Conservation (phyloP, 1,284 basidiomycete genomes). For the Tylopilus microsporus region DNA sequence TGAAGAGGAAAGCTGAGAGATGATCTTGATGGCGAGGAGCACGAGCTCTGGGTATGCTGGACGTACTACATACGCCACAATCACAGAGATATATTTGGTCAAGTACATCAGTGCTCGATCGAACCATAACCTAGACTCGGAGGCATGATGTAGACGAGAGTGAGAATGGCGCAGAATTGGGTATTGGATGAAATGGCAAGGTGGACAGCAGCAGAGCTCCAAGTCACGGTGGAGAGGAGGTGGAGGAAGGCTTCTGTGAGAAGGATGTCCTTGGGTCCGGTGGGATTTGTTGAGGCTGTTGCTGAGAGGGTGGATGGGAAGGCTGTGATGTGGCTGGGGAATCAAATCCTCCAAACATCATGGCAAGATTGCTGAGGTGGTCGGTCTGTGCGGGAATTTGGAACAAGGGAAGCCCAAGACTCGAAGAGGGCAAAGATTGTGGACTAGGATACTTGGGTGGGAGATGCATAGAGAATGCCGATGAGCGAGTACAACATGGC, state of each 20-base stretch:
- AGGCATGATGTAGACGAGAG: slow-evolving; percentile 74
- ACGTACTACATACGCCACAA: slow-evolving; percentile 79
- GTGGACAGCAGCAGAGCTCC: slow-evolving; percentile 74
- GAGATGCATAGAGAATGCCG: slow-evolving; percentile 70
- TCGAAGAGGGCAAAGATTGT: slow-evolving; percentile 52
- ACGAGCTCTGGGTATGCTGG: slow-evolving; percentile 69
- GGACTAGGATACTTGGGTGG: slow-evolving; percentile 62
- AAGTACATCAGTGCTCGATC: slow-evolving; percentile 80
- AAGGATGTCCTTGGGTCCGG: slow-evolving; percentile 72
- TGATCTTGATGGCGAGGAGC: slow-evolving; percentile 76
- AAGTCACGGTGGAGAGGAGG: slow-evolving; percentile 76
- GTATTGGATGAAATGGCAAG: slow-evolving; percentile 75
- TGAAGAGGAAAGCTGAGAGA: slow-evolving; percentile 63
- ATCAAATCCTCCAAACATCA: slow-evolving; percentile 22
- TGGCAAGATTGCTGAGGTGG: slow-evolving; percentile 22
- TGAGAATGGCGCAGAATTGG: slow-evolving; percentile 74
- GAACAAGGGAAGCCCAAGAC: slow-evolving; percentile 42
- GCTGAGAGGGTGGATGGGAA: slow-evolving; percentile 13
- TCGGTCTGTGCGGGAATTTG: slow-evolving; percentile 25
- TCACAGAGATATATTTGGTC: slow-evolving; percentile 72
- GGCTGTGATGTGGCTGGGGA: slow-evolving; percentile 24
- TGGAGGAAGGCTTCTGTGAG: slow-evolving; percentile 79
- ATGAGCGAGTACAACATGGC: slow-evolving; percentile 81
- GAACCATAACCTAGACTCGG: slow-evolving; percentile 64
- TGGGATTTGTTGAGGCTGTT: slow-evolving; percentile 44